phyloP scores from a whole-genome alignment of 2,329 filamentous ascomycete genomes.

The Colletotrichum sansevieriae region DNA sequence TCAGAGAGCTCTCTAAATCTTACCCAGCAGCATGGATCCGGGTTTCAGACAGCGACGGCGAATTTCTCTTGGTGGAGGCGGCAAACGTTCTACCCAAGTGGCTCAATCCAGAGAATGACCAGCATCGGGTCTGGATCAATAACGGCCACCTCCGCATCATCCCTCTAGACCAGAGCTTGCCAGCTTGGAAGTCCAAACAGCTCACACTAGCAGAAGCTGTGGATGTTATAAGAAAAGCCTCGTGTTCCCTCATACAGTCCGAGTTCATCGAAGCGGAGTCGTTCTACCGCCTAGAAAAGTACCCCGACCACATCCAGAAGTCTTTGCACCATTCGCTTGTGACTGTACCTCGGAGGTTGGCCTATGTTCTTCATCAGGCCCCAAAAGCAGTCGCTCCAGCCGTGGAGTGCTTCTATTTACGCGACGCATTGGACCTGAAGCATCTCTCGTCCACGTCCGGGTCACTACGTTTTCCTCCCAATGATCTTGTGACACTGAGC shows the following conservation, averaged over 20 bases:
- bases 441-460: slow-evolving; percentile 70
- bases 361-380: slow-evolving; percentile 80
- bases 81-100: slow-evolving; percentile 89
- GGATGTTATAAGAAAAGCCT: slow-evolving; percentile 67
- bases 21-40: slow-evolving; percentile 84
- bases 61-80: slow-evolving; percentile 95
- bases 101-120: slow-evolving; percentile 91
- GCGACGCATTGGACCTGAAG: slow-evolving; percentile 82
- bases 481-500: slow-evolving; percentile 84
- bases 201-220: slow-evolving; percentile 77
- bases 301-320: slow-evolving; percentile 79
- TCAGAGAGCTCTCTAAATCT: slow-evolving; percentile 82
- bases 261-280: slow-evolving; percentile 85
- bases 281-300: slow-evolving; percentile 88
- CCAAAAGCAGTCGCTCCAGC: slow-evolving; percentile 85
- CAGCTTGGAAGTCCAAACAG: slow-evolving; percentile 48
- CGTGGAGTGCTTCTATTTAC: slow-evolving; percentile 91
- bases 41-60: slow-evolving; percentile 89
- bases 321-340: slow-evolving; percentile 83
- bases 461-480: slow-evolving; percentile 75
- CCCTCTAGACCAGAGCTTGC: slow-evolving; percentile 60
- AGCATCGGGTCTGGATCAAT: slow-evolving; percentile 91
- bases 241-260: slow-evolving; percentile 76
- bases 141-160: slow-evolving; percentile 82
- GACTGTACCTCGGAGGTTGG: slow-evolving; percentile 84